Evolutionary conservation across 108 stramenopile species (phyloP), one percentile per base, ranked within the genome.

Genomic region (Pelagomonas calceolata): DNA sequence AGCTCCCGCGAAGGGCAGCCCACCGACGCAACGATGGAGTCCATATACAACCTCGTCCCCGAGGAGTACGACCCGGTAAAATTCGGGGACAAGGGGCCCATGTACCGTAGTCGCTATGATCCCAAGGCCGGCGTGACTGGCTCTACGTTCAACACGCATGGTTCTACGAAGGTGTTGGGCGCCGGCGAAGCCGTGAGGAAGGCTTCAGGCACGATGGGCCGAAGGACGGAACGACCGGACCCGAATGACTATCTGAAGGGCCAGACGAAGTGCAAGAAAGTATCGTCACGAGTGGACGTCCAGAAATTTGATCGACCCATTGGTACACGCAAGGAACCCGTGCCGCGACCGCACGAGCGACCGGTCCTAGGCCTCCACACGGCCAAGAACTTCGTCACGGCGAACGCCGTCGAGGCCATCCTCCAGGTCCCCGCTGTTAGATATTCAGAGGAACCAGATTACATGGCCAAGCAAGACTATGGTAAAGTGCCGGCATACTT

Each of bases 401-500:
- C 85, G 32, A 92, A 92, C 78, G 90, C 91, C 17, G 75, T 88
- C 30, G 85, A 89, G 68, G 86, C 82, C 15, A 92, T 92, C 65
- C 78, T 86, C 12, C 72, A 83, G 64, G 77, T 71, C 33, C 82
- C 85, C 18, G 77, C 80, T 80, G 78, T 80, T 64, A 67, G 36
- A 21, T 70, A 74, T 39, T 69, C 66, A 5, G 74, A 70, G 0
- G 75, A 83, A 46, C 36, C 78, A 12, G 77, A 85, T 70, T 89
- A 87, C 77, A 74, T 76, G 36, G 46, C 65, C 21, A 87, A 89
- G 68, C 89, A 88, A 60, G 90, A 90, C 37, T 92, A 85, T 51
- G 91, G 89, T 67, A 91, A 87, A 74, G 85, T 91, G 14, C 91
- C 91, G 17, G 73, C 82, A 17, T 92, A 91, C 71, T 79, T 92